A percentile compares a stretch with the other conserved stretches of the same genome.
These are phyloP conservation scores for Niveomyces coronatus DNA, from an alignment of 2,329 filamentous ascomycete species.

Conservation along the genomic window DNA sequence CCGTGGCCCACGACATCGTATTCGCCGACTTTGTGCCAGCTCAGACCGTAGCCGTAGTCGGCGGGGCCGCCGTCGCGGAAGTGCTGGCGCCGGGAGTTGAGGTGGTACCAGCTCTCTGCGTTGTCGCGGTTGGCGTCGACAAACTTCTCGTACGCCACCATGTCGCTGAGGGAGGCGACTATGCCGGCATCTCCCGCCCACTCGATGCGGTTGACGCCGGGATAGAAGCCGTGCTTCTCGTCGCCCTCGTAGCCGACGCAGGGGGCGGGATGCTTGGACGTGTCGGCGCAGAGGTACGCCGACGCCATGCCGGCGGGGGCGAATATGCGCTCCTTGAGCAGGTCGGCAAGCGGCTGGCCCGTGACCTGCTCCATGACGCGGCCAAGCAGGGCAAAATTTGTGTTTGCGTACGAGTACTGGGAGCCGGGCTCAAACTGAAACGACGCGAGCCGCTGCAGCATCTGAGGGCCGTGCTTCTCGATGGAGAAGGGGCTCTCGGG, in stretches of 20 bases:
- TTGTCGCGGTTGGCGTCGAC: constrained; percentile 23
- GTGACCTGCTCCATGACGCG: constrained; percentile 28
- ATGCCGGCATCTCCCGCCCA: constrained; percentile 36
- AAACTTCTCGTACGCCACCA: constrained; percentile 34
- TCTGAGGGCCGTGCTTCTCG: constrained; percentile 17
- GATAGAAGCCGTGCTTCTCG: constrained; percentile 24
- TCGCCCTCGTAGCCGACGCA: constrained; percentile 33
- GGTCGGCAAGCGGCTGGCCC: constrained; percentile 21
- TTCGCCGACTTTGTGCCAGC: constrained; percentile 16
- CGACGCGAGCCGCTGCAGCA: constrained; percentile 21
- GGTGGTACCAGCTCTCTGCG: constrained; percentile 22
- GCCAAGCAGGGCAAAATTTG: constrained; percentile 30
- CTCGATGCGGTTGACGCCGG: constrained; percentile 30
- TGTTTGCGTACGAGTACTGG: constrained; percentile 32
- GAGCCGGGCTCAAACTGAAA: constrained; percentile 33
- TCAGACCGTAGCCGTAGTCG: constrained; percentile 27
- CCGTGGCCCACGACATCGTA: constrained; percentile 25
- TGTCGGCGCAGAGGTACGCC: constrained; percentile 27
- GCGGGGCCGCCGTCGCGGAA: constrained; percentile 24
- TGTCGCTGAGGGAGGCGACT: constrained; percentile 32
- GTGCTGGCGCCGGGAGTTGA: constrained; percentile 12
- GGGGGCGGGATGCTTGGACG: constrained; percentile 26
- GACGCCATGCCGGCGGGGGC: constrained; percentile 31
- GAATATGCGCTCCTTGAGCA: constrained; percentile 28
- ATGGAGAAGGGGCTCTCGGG: constrained; percentile 30